These are phyloP conservation scores for Nothomitra cinnamomea DNA, from an alignment of 2,329 filamentous ascomycete species.

Conservation along the genomic window DNA sequence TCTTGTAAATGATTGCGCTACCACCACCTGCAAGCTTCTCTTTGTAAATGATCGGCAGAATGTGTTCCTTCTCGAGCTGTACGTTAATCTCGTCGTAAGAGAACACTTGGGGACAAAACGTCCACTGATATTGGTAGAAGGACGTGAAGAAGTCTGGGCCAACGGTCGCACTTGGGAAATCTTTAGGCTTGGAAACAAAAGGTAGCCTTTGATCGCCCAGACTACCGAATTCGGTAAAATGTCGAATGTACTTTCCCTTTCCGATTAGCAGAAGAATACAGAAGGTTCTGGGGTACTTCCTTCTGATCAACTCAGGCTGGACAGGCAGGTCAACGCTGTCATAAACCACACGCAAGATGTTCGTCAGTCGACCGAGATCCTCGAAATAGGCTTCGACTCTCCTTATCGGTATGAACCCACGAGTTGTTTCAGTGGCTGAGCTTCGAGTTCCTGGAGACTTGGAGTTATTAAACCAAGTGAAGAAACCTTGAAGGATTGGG, in stretches of 20 bases:
- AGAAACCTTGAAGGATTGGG: slow-evolving; percentile 6
- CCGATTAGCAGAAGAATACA: slow-evolving; percentile 11
- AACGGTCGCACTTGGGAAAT: slow-evolving; percentile 8
- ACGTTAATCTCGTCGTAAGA: slow-evolving; percentile 11
- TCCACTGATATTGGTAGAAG: slow-evolving; percentile 17
- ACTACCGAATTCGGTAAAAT: slow-evolving; percentile 10
- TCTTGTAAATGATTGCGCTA: slow-evolving; percentile 11
- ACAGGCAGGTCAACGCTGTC: not conserved
- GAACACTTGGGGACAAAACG: slow-evolving; percentile 14
- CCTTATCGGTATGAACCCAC: slow-evolving; percentile 6
- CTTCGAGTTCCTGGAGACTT: not conserved
- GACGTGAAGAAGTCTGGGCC: slow-evolving; percentile 11
- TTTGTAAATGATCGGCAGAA: slow-evolving; percentile 16
- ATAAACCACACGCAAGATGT: not conserved
- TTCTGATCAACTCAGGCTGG: slow-evolving; percentile 1
- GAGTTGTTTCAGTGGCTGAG: not conserved
- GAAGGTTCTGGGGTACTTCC: slow-evolving; percentile 9
- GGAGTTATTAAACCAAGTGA: slow-evolving; percentile 3
- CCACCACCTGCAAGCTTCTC: slow-evolving; percentile 9
- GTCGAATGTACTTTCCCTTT: slow-evolving; percentile 7
- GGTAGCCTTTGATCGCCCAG: slow-evolving; percentile 13
- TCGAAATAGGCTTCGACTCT: slow-evolving; percentile 6
- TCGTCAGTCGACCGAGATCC: slow-evolving; percentile 3
- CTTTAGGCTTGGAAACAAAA: slow-evolving; percentile 7
- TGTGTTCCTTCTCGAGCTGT: slow-evolving; percentile 11